Conservation (phyloP, 352 stramenopile species). For the Blastocystis sp. region DNA sequence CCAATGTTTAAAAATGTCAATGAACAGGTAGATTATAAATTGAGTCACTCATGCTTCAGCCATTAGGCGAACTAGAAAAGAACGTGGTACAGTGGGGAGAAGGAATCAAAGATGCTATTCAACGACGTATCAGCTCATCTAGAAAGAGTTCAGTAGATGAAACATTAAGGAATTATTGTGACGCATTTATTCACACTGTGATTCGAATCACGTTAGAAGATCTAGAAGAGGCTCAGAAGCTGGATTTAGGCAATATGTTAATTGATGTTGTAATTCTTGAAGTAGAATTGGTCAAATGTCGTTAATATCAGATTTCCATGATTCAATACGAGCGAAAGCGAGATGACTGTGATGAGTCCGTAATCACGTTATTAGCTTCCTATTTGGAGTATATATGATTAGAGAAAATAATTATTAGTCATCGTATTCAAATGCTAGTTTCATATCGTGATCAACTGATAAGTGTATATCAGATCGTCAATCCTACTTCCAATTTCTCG, state of each 20-base stretch:
- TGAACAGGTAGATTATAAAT: neutral
- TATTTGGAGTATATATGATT: neutral
- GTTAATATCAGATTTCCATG: neutral
- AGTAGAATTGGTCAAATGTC: neutral
- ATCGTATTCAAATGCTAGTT: neutral
- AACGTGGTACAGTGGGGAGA: constrained; percentile 4
- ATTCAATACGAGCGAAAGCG: constrained; percentile 24
- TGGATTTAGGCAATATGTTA: constrained; percentile 12
- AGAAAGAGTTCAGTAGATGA: neutral
- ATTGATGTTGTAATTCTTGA: constrained; percentile 1
- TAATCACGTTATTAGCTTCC: neutral
- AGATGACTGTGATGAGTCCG: neutral
- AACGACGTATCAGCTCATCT: neutral
- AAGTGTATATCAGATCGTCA: neutral
- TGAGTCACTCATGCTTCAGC: neutral
- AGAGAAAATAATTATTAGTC: neutral
- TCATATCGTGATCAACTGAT: constrained; percentile 4
- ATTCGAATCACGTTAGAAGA: neutral
- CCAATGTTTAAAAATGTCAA: neutral
- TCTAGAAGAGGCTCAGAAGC: neutral
- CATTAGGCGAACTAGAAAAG: neutral
- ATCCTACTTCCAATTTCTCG: neutral
- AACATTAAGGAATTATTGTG: neutral
- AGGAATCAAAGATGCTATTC: neutral
- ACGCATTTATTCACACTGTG: neutral